Base-by-base conservation (phyloP, 2,329 filamentous ascomycete species). In the Hymenoscyphus infarciens region DNA sequence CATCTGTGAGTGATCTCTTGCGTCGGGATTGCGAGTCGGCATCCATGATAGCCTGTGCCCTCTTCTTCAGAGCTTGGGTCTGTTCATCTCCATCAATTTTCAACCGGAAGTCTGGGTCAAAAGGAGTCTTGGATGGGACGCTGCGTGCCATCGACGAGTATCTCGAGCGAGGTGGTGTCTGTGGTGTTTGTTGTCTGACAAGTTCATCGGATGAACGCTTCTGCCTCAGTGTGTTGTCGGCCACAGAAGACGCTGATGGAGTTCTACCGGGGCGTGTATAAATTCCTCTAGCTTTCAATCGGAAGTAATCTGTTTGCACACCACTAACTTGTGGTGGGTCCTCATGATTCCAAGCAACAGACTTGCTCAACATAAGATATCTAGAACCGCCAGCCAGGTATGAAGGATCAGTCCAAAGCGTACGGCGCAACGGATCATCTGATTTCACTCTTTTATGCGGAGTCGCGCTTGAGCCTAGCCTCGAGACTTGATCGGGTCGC, bases 231-330 rank as follows among this genome's bases (percentile, higher is more conserved):
- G 70, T 62, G 22, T 66, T 49, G 5, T 65, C 70, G 13, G 69
- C 70, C 5, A 66, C 73, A 16, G 72, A 71, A 31, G 42, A 69
- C 22, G 73, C 73, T 45, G 74, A 63, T 45, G 72, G 69, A 10
- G 67, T 68, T 13, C 73, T 72, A 59, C 72, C 62, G 13, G 68
- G 68, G 19, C 74, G 64, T 31, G 72, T 75, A 2, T 61, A 64
- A 8, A 75, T 74, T 2, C 74, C 74, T 53, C 74, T 68, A 11
- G 74, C 74, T 66, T 75, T 75, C 15, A 75, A 63, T 22, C 74
- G 69, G 59, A 75, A 75, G 60, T 75, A 75, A 61, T 75, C 73
- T 3, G 73, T 74, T 42, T 73, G 66, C 5, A 75, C 73, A 4
- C 73, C 73, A 61, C 70, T 75, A 7, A 68, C 54, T 57, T 71